Base-by-base conservation (phyloP, 495 filamentous ascomycete species). In the Lasiosphaeria miniovina region DNA sequence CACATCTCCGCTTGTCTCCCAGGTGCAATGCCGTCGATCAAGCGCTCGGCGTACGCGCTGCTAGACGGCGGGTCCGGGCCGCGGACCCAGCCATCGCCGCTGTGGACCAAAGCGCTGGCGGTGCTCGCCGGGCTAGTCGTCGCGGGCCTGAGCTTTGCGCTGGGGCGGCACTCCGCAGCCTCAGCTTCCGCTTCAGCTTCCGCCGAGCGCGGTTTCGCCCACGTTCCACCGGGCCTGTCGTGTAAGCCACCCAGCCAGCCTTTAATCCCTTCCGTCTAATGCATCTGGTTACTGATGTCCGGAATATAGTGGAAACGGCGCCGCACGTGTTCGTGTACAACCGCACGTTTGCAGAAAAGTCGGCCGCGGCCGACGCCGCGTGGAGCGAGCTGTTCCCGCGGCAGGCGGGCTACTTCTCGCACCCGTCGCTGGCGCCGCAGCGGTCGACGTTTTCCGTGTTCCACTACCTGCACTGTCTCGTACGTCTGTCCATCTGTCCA, bases 21-120 rank as follows among this genome's bases (percentile, higher is more conserved):
- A 24, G 24, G 24, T 24, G 24, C 24, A 24, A 46, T 46, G 43
- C 43, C 43, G 4, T 46, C 43, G 12, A 46, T 46, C 12, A 46
- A 46, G 43, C 43, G 43, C 43, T 46, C 43, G 43, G 43, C 43
- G 43, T 46, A 46, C 43, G 12, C 43, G 43, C 43, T 46, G 43
- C 43, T 46, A 9, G 43, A 46, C 12, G 43, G 43, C 43, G 43
- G 43, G 43, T n/a, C 43, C 12, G 43, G 12, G 7, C 43, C 12
- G 43, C 43, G 43, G 43, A 4, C 43, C 1, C 12, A n/a, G 43
- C 43, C 43, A 7, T 46, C 43, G 1, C 11, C 43, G 4, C 5
- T 46, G 12, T 46, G 43, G 43, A 5, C 43, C 43, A 46, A 46
- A n/a, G 12, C 15, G 43, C 43, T 46, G 12, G 43, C 15, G 11